A percentile compares a stretch with the other conserved stretches of the same genome.
These are phyloP conservation scores for Suhomyces pyralidae DNA, from an alignment of 805 yeast genomes.

Conservation along the genomic window DNA sequence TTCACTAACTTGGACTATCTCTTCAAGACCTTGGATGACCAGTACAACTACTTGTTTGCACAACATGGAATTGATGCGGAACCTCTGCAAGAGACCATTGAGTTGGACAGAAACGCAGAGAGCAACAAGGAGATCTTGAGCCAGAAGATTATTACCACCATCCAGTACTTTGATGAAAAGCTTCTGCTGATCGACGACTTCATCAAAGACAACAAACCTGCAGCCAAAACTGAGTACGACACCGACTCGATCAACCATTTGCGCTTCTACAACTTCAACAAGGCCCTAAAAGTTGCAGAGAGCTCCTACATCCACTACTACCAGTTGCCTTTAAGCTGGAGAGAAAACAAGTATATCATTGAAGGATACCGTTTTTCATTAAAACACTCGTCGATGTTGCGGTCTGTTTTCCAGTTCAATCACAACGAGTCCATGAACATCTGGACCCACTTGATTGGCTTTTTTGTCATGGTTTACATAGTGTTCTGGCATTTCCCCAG, in stretches of 20 bases:
- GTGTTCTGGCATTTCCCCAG: constrained; percentile 61
- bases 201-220: constrained; percentile 32
- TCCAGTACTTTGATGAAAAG: constrained; percentile 42
- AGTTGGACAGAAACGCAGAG: constrained; percentile 8
- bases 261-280: constrained; percentile 39
- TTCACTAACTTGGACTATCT: constrained; percentile 38
- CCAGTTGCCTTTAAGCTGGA: constrained; percentile 89
- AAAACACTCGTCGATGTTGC: constrained; percentile 55
- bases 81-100: constrained; percentile 4
- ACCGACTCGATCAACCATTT: constrained; percentile 29
- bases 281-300: constrained; percentile 55
- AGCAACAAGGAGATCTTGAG: constrained; percentile 28
- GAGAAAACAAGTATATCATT: constrained; percentile 83
- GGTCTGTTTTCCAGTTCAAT: constrained; percentile 52
- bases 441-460: constrained; percentile 87
- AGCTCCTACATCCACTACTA: constrained; percentile 69
- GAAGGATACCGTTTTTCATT: constrained; percentile 82
- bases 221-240: constrained; percentile 23
- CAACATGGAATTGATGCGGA: neutral
- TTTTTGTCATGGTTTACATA: constrained; percentile 54
- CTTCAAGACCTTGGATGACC: constrained; percentile 39
- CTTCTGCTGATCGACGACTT: constrained; percentile 36
- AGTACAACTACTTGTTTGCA: constrained; percentile 34
- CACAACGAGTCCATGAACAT: constrained; percentile 93
- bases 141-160: constrained; percentile 39